Conservation (phyloP, 2,329 filamentous ascomycete genomes). For the Fusarium ramigenum region DNA sequence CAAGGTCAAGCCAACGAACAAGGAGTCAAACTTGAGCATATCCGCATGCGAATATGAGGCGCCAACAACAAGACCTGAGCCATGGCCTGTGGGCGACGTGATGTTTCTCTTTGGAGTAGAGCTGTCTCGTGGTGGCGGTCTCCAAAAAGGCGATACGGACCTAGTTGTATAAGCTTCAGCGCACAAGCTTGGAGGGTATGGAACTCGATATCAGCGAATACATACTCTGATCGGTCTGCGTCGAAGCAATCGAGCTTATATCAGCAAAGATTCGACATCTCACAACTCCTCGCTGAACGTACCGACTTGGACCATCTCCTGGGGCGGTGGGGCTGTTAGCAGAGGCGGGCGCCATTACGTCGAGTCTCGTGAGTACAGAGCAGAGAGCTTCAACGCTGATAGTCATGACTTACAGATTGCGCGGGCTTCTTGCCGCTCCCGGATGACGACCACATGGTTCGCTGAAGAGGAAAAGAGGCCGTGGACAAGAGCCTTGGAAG, state of each 20-base stretch:
- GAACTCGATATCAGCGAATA: slow-evolving; percentile 36
- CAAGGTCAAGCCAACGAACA: slow-evolving; percentile 62
- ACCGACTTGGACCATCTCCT: slow-evolving; percentile 99
- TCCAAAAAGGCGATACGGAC: slow-evolving; percentile 90
- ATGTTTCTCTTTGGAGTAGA: slow-evolving; percentile 61
- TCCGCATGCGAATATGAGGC: slow-evolving; percentile 97
- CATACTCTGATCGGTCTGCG: slow-evolving; percentile 71
- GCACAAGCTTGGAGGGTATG: slow-evolving; percentile 14
- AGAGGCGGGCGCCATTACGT: slow-evolving; percentile 39
- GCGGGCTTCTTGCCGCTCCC: slow-evolving; percentile 74
- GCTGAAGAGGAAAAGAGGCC: slow-evolving; percentile 37
- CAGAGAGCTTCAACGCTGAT: slow-evolving; percentile 24
- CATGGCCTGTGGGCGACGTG: slow-evolving; percentile 56
- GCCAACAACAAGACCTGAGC: slow-evolving; percentile 82
- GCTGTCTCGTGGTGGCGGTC: slow-evolving; percentile 63
- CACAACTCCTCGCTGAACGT: slow-evolving; percentile 48
- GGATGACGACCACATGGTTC: slow-evolving; percentile 71
- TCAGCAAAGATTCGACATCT: slow-evolving; percentile 37
- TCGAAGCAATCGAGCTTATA: slow-evolving; percentile 33
- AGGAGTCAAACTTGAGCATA: slow-evolving; percentile 84
- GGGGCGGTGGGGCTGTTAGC: slow-evolving; percentile 55
- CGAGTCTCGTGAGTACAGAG: slow-evolving; percentile 36
- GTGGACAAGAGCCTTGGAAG: slow-evolving; percentile 37
- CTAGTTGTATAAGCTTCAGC: slow-evolving; percentile 57
- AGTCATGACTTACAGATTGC: slow-evolving; percentile 69